Conservation (phyloP, 139 green algal species). For the Haematococcus sp. region DNA sequence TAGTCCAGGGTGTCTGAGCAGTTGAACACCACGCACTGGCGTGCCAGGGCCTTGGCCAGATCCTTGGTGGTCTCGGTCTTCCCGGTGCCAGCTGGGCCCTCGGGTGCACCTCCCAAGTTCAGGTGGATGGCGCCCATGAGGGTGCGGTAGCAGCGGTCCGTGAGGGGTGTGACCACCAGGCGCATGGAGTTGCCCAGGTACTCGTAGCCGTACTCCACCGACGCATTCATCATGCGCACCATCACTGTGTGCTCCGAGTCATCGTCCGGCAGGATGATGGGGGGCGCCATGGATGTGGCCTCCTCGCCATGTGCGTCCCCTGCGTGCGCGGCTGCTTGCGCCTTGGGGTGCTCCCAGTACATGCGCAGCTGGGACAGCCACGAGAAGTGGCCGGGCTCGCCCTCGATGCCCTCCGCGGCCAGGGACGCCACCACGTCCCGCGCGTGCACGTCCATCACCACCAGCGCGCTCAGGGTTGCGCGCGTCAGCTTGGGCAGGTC, state of each 20-base stretch:
- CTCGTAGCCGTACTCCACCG: slow-evolving; percentile 75
- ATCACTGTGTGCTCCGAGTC: slow-evolving; percentile 50
- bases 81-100: slow-evolving; percentile 38
- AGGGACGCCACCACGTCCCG: slow-evolving; percentile 57
- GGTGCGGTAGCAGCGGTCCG: slow-evolving; percentile 77
- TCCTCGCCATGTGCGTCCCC: neutral
- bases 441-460: slow-evolving; percentile 83
- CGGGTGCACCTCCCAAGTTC: slow-evolving; percentile 71
- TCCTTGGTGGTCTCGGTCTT: slow-evolving; percentile 88
- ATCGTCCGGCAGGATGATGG: slow-evolving; percentile 9
- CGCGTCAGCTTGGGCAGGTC: slow-evolving; percentile 57
- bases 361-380: slow-evolving; percentile 75
- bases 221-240: slow-evolving; percentile 75
- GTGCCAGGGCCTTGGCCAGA: slow-evolving; percentile 73
- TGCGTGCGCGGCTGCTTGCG: neutral
- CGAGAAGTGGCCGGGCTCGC: slow-evolving; percentile 56
- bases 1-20: slow-evolving; percentile 63
- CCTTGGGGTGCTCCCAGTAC: slow-evolving; percentile 60
- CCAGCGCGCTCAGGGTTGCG: slow-evolving; percentile 66
- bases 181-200: slow-evolving; percentile 75
- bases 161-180: slow-evolving; percentile 75
- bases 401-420: slow-evolving; percentile 39
- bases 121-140: slow-evolving; percentile 75
- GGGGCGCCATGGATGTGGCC: neutral
- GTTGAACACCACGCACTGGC: slow-evolving; percentile 86